Conservation (phyloP, 805 yeast genomes). For the Starmerella floris region DNA sequence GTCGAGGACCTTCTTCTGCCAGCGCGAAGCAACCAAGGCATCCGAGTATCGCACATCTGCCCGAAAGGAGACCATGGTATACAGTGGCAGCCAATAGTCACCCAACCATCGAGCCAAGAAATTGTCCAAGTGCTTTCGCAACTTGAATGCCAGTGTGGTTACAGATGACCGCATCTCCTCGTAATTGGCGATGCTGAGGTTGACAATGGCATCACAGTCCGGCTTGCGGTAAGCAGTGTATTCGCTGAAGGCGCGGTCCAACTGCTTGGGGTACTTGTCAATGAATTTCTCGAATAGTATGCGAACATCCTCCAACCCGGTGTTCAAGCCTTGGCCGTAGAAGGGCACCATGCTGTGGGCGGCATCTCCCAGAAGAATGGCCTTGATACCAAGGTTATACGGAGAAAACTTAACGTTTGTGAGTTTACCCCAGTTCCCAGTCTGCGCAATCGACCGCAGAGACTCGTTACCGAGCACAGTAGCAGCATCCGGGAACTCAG, state of each 20-base stretch:
- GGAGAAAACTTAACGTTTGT: slow-evolving; percentile 59
- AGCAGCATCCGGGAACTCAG: slow-evolving; percentile 63
- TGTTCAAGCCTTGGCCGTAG: slow-evolving; percentile 94
- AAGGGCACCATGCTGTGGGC: slow-evolving; percentile 98
- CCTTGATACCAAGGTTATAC: slow-evolving; percentile 50
- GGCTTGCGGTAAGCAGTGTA: slow-evolving; percentile 45
- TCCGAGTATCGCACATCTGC: slow-evolving; percentile 65
- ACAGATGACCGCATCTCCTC: slow-evolving; percentile 80
- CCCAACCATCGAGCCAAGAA: slow-evolving; percentile 45
- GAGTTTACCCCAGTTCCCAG: slow-evolving; percentile 65
- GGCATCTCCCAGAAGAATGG: slow-evolving; percentile 75
- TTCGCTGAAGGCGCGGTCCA: slow-evolving; percentile 38
- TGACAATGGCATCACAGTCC: slow-evolving; percentile 63
- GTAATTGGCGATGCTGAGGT: slow-evolving; percentile 69
- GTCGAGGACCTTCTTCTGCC: slow-evolving; percentile 42
- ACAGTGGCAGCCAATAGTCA: slow-evolving; percentile 68
- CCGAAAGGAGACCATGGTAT: slow-evolving; percentile 85
- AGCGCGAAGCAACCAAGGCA: slow-evolving; percentile 42
- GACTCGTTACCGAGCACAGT: slow-evolving; percentile 48
- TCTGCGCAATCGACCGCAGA: slow-evolving; percentile 36
- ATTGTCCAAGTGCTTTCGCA: slow-evolving; percentile 58
- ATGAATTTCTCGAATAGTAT: slow-evolving; percentile 40
- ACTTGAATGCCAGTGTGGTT: slow-evolving; percentile 41
- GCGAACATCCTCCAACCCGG: slow-evolving; percentile 85
- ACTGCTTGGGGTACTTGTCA: slow-evolving; percentile 22